phyloP scores from a whole-genome alignment of 768 basidiomycete genomes.

The Cantharellus cinnabarinus region DNA sequence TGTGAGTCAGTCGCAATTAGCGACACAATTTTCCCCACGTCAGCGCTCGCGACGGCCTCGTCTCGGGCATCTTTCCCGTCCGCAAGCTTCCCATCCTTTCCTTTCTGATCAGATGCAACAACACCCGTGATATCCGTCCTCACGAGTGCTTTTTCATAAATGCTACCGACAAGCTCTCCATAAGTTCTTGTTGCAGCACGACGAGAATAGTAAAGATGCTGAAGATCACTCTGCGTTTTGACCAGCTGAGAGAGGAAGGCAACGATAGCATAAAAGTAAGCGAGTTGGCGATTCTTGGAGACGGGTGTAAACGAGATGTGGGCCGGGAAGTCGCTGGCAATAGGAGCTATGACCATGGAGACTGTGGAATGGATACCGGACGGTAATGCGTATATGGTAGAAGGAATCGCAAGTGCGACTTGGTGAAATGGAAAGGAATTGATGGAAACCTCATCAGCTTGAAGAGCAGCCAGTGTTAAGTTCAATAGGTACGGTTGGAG shows the following conservation, averaged over 20 bases:
- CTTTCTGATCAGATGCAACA: conserved; percentile 2
- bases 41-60: conserved; percentile 1
- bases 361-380: neutral
- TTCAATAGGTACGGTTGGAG: neutral
- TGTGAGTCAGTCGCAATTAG: conserved; percentile 9
- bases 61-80: neutral
- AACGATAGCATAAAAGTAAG: conserved; percentile 9
- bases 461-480: neutral
- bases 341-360: neutral
- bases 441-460: neutral
- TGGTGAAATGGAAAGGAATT: neutral
- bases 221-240: conserved; percentile 8
- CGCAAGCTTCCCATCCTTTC: neutral
- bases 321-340: neutral
- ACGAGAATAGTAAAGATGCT: conserved; percentile 10
- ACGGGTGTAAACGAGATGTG: neutral
- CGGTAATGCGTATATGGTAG: neutral
- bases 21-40: conserved; percentile 9
- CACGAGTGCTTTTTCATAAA: conserved; percentile 9
- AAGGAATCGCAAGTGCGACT: neutral
- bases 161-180: neutral
- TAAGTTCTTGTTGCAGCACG: conserved; percentile 7
- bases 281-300: conserved; percentile 19
- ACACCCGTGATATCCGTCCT: conserved; percentile 3
- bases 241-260: conserved; percentile 7